phyloP scores from a whole-genome alignment of 2,329 filamentous ascomycete genomes.

The Aureobasidium mangrovei region DNA sequence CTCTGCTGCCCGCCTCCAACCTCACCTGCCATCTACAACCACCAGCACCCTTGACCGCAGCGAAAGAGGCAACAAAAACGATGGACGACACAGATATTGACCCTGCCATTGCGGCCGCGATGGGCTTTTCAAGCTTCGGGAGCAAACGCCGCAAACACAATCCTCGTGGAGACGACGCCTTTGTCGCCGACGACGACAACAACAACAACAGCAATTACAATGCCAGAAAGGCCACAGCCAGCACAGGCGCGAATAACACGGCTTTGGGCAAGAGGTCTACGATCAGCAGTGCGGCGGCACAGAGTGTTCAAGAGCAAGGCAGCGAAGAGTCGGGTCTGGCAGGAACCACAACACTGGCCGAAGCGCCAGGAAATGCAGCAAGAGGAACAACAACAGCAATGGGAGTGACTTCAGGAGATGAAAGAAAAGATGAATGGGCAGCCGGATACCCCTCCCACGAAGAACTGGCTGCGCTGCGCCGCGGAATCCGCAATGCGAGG shows the following conservation, averaged over 20 bases:
- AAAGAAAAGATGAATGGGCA: neutral
- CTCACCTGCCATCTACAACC: no score
- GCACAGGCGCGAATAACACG: constrained; percentile 24
- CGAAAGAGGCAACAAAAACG: no score
- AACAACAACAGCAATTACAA: constrained; percentile 18
- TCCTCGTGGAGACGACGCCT: constrained; percentile 36
- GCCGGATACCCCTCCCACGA: neutral
- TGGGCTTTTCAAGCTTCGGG: constrained; percentile 70
- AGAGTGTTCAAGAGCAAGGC: neutral
- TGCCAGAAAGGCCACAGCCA: constrained; percentile 23
- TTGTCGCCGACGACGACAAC: constrained; percentile 32
- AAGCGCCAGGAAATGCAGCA: neutral
- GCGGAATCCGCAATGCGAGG: constrained; percentile 35
- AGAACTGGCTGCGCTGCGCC: constrained; percentile 7
- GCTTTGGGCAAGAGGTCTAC: constrained; percentile 17
- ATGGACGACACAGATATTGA: constrained; percentile 35
- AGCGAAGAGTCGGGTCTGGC: no score
- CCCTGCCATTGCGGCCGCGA: constrained; percentile 53
- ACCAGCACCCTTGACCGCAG: no score
- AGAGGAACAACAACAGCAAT: neutral
- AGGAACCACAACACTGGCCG: neutral
- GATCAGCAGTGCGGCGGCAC: neutral
- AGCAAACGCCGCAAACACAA: constrained; percentile 63
- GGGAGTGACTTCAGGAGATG: neutral
- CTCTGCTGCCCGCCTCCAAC: no score